Conservation (phyloP, 2,329 filamentous ascomycete genomes). For the Clonostachys chloroleuca region DNA sequence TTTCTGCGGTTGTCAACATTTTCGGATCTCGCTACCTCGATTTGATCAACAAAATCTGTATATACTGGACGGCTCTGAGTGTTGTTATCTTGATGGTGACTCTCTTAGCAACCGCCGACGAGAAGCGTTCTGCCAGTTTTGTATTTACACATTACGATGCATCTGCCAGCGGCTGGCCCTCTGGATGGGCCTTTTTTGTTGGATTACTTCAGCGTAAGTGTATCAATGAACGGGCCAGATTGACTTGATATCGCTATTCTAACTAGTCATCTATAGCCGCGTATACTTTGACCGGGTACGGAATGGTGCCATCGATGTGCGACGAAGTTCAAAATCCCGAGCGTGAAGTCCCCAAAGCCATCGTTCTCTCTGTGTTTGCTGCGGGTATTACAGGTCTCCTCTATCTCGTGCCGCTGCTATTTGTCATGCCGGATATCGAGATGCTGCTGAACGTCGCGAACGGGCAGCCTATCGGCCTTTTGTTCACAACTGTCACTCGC, state of each 20-base stretch:
- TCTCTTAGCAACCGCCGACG: slow-evolving; percentile 58
- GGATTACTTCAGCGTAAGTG: slow-evolving; percentile 43
- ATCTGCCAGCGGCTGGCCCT: slow-evolving; percentile 63
- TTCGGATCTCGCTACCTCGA: slow-evolving; percentile 58
- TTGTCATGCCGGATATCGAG: slow-evolving; percentile 66
- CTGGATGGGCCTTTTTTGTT: slow-evolving; percentile 56
- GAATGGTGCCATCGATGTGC: slow-evolving; percentile 49
- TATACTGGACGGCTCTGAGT: slow-evolving; percentile 68
- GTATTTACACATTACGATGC: slow-evolving; percentile 69
- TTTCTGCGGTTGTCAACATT: slow-evolving; percentile 63
- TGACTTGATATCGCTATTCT: slow-evolving; percentile 3
- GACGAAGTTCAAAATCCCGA: slow-evolving; percentile 58
- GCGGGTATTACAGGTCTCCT: slow-evolving; percentile 57
- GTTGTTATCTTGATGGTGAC: slow-evolving; percentile 70
- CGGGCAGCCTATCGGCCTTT: slow-evolving; percentile 69
- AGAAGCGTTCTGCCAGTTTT: slow-evolving; percentile 59
- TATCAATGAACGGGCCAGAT: no score
- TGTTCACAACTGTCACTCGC: slow-evolving; percentile 74
- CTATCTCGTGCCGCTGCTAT: slow-evolving; percentile 71
- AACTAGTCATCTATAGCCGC: slow-evolving; percentile 17
- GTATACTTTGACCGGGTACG: slow-evolving; percentile 40
- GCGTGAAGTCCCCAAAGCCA: slow-evolving; percentile 61
- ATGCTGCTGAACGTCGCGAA: slow-evolving; percentile 61
- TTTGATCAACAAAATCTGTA: slow-evolving; percentile 64
- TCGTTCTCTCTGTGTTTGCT: slow-evolving; percentile 62